Conservation (phyloP, 2,329 filamentous ascomycete genomes). For the Ceratocystis eucalypticola region DNA sequence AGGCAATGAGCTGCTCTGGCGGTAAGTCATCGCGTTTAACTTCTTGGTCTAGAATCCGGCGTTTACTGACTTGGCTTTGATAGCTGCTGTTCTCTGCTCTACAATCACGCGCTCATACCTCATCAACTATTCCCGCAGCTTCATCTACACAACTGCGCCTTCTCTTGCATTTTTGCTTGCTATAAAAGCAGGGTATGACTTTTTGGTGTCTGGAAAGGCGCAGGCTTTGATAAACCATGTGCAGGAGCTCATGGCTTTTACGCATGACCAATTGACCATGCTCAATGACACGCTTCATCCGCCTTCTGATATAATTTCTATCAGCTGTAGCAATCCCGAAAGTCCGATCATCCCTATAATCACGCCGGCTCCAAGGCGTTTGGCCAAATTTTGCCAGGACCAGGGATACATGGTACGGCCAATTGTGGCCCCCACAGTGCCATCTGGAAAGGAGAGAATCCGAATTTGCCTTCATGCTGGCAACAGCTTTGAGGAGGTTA, state of each 20-base stretch:
- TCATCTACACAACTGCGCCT: conserved; percentile 63
- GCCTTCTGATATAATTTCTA: background rate
- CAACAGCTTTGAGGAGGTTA: conserved; percentile 45
- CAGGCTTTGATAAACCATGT: conserved; percentile 30
- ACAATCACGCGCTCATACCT: conserved; percentile 47
- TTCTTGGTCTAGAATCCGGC: rapidly evolving
- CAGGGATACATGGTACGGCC: conserved; percentile 47
- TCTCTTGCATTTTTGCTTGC: conserved; percentile 46
- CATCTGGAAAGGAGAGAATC: conserved; percentile 47
- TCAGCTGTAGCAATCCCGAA: conserved; percentile 26
- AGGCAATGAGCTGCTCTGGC: conserved; percentile 54
- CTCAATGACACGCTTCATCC: conserved; percentile 27
- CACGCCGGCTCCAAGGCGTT: conserved; percentile 41
- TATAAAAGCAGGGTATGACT: conserved; percentile 44
- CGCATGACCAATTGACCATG: conserved; percentile 32
- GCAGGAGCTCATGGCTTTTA: conserved; percentile 32
- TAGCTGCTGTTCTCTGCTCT: conserved; percentile 47
- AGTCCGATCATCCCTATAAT: conserved; percentile 54
- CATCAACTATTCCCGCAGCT: conserved; percentile 60
- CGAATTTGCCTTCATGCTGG: conserved; percentile 55
- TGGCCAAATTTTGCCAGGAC: conserved; percentile 47
- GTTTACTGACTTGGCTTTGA: conserved; percentile 20
- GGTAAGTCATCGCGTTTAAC: conserved; percentile 34
- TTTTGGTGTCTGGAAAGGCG: conserved; percentile 39
- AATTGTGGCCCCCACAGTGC: conserved; percentile 57